Evolutionary conservation across 176 grass and related monocot species (phyloP), one percentile per base, ranked within the genome.

Genomic region (Aegilops sharonensis): DNA sequence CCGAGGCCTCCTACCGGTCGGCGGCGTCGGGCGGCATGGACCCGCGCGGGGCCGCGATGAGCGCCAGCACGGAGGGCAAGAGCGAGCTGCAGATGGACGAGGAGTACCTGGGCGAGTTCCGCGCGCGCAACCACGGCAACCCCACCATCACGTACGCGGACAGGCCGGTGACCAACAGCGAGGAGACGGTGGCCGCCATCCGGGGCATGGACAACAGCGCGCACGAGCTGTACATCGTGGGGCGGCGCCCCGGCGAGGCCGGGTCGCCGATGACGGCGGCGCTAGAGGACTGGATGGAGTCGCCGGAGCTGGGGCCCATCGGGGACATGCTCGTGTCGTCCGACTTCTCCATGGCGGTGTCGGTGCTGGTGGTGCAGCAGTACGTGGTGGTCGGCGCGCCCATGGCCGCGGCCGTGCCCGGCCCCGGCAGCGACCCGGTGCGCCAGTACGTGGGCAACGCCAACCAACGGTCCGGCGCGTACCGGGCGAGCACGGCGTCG

Each of bases 91-190:
- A 84, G 81, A 48, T 84, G 63, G 91, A 95, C 54, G 88, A 92
- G 61, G 91, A 95, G 72, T 90, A 89, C 72, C 78, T 95, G 10
- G 72, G 82, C n/a, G 91, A 95, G 52, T 95, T 93, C 77, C 69
- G 71, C 30, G 5, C 64, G 11, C 75, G 64, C 15, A 91, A 84
- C 83, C 45, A 20, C 4, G 81, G 86, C 43, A 87, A 91, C 64
- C 43, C 48, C 21, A 63, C 86, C 12, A 67, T 95, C 43, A 77
- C 27, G 9, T 93, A 85, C 76, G 27, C 17, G 2, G 85, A 90
- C 45, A 89, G 67, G 68, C 57, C 71, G 76, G 91, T 93, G 75
- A 10, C 39, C 6, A 68, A 90, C 75, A 85, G 80, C 68, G 80
- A 87, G 77, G 91, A 85, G 36, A 85, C 88, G 32, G 88, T 93